Conservation (phyloP, 306 rosid species). For the Macrotyloma uniflorum region DNA sequence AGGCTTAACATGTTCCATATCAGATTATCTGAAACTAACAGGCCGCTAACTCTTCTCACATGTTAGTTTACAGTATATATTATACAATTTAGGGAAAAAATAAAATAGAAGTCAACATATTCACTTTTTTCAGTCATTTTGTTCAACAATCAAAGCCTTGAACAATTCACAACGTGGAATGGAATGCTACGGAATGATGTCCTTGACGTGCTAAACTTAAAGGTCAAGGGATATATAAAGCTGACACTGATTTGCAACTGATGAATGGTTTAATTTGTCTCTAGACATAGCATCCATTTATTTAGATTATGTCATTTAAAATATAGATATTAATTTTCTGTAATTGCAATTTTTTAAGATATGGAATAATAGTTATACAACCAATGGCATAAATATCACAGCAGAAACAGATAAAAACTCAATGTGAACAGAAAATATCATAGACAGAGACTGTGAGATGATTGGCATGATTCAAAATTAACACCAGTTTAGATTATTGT, state of each 20-base stretch:
- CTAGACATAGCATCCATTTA: neutral
- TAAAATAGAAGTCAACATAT: neutral
- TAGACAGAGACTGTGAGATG: neutral
- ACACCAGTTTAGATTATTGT: neutral
- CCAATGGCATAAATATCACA: neutral
- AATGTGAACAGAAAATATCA: neutral
- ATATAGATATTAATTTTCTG: neutral
- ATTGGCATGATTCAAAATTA: neutral
- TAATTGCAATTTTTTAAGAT: neutral
- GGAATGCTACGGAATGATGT: neutral
- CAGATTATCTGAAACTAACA: neutral
- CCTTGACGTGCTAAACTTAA: neutral
- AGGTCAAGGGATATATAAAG: neutral
- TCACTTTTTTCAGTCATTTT: neutral
- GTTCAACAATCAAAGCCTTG: neutral
- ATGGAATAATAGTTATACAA: neutral
- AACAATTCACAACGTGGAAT: neutral
- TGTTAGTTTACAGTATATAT: neutral
- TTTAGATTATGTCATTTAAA: neutral
- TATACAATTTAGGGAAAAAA: neutral
- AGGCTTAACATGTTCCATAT: neutral
- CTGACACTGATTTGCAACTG: no score
- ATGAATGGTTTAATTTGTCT: neutral
- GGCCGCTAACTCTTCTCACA: neutral
- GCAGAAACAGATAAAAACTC: neutral